Base-by-base conservation (phyloP, 805 yeast species). In the Pichia cephalocereana region DNA sequence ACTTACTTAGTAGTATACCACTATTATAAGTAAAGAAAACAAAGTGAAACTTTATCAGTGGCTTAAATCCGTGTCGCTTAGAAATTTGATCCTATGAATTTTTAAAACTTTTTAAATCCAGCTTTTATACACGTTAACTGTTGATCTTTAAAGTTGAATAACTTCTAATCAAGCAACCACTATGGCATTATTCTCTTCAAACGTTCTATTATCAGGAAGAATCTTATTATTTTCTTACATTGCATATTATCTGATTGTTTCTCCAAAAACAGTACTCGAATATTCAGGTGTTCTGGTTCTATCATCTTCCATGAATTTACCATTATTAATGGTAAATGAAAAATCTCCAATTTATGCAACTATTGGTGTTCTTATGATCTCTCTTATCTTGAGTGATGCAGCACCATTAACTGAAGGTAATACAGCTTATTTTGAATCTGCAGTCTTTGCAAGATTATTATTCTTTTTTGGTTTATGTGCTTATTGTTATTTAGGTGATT, bases 381-480 rank as follows among this genome's bases (percentile, higher is more conserved):
- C 74, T 4, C 54, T 71, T 40, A 78, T 79, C 0, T 8, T 79
- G 6, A 58, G 69, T 27, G 93, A 84, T 62, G 56, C 83, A 41
- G 67, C 81, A 15, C 86, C 88, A n/a, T 61, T 80, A 40, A 44
- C 77, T 19, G 78, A 67, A 41, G 62, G 59, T 12, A 75, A 75
- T 45, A 45, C 48, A 11, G 51, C 54, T 27, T 81, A 76, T 61
- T 83, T 83, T 57, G 82, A 80, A 54, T 69, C 81, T 0, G 59
- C 80, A 11, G 77, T 82, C 2, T 87, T 89, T 10, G 54, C 74
- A 7, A 71, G 90, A 59, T 62, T 83, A 46, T 54, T 72, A 15
- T 39, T 71, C 9, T 75, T 69, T 55, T 82, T 84, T 54, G 55
- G 60, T 0, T 54, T 82, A 37, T 79, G 77, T 8, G 70, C 70